phyloP scores from a whole-genome alignment of 768 basidiomycete species.

The Termitomyces heimii region DNA sequence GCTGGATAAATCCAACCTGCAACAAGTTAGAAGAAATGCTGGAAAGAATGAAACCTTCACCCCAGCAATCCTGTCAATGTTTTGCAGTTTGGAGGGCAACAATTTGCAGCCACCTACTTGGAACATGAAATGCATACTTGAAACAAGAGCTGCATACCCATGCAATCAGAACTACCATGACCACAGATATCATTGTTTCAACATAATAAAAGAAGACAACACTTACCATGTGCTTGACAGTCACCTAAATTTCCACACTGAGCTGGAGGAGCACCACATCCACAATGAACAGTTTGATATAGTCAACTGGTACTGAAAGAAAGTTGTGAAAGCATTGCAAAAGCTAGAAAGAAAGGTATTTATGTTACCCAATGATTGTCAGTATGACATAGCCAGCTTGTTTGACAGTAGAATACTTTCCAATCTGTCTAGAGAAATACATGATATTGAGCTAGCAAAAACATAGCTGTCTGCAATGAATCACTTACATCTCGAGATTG shows the following conservation, averaged over 20 bases:
- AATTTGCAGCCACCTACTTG: neutral
- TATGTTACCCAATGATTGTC: neutral
- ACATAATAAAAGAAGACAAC: neutral
- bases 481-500: too few species aligned
- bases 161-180: neutral
- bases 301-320: neutral
- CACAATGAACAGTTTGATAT: neutral
- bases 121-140: neutral
- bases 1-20: neutral
- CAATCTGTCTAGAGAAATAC: too few species aligned
- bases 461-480: too few species aligned
- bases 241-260: neutral
- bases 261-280: neutral
- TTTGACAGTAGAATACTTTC: too few species aligned
- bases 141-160: neutral
- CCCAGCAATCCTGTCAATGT: neutral
- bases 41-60: neutral
- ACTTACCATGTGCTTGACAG: neutral
- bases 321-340: neutral
- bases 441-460: too few species aligned
- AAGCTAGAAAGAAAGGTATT: neutral
- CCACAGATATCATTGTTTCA: neutral
- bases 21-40: neutral
- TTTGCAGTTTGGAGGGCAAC: neutral
- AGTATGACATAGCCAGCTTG: neutral